These are phyloP conservation scores for Suillus subalutaceus DNA, from an alignment of 768 basidiomycete genomes.

Conservation along the genomic window DNA sequence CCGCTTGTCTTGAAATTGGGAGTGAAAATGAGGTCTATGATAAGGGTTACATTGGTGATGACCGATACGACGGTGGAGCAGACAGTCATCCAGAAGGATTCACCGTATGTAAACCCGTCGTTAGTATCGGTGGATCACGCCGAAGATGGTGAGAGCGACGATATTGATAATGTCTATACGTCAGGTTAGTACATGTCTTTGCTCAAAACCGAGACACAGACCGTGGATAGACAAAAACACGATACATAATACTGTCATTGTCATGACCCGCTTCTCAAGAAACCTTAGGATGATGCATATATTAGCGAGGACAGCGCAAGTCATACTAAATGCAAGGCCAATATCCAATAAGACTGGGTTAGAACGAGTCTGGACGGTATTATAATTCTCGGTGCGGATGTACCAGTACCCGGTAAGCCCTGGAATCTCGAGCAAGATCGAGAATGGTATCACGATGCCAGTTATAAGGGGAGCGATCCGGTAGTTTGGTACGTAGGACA, in stretches of 20 bases:
- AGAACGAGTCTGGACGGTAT: slow-evolving; percentile 46
- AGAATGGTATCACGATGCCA: slow-evolving; percentile 71
- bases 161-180: slow-evolving; percentile 70
- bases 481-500: slow-evolving; percentile 54
- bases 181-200: neutral
- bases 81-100: slow-evolving; percentile 77
- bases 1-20: slow-evolving; percentile 65
- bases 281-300: slow-evolving; percentile 69
- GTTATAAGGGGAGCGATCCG: slow-evolving; percentile 68
- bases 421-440: slow-evolving; percentile 82
- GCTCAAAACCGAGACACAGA: slow-evolving; percentile 33
- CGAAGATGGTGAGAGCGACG: slow-evolving; percentile 58
- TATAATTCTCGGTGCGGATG: slow-evolving; percentile 47
- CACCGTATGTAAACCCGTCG: slow-evolving; percentile 71
- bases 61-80: slow-evolving; percentile 72
- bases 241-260: slow-evolving; percentile 67
- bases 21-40: slow-evolving; percentile 61
- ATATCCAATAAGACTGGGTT: slow-evolving; percentile 63
- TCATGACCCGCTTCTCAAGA: slow-evolving; percentile 64
- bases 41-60: slow-evolving; percentile 67
- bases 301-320: slow-evolving; percentile 70
- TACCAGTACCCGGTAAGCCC: slow-evolving; percentile 80
- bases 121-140: slow-evolving; percentile 58
- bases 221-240: slow-evolving; percentile 71
- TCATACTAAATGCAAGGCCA: slow-evolving; percentile 69